Evolutionary conservation across 208 protist genomes (phyloP), one percentile per base, ranked within the genome.

Genomic region (Naegleria lovaniensis): DNA sequence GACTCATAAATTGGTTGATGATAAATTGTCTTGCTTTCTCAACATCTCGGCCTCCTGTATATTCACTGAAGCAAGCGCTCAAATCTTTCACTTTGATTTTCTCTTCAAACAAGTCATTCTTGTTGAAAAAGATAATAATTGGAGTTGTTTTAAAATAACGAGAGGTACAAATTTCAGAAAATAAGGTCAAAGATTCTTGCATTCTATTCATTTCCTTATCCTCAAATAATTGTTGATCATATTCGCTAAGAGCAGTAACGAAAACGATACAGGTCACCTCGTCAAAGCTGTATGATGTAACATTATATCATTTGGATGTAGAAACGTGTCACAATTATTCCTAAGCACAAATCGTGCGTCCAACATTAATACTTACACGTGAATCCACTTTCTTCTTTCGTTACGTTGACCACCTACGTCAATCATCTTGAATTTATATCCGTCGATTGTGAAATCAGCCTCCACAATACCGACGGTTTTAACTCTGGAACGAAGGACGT

Each of bases 51-150:
- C 91, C 91, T 58, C 58, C 91, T 33, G 33, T 87, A 51, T 92
- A 92, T 33, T 92, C 91, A 9, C 39, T 13, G 29, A 92, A 92
- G 38, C 51, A 94, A 9, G 91, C 48, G 38, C 38, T 92, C 22
- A 97, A 92, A 55, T 93, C 90, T 19, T 92, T 79, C 33, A 83
- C 93, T 51, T 90, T 59, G n/a, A 97, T 94, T 92, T 97, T 97
- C 83, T 96, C 90, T 55, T 88, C 83, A 89, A 97, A 97, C 0
- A 97, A 91, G 92, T 97, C 96, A 36, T 88, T 95, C 91, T 97
- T 97, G 92, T 97, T 97, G 25, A 97, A 90, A 90, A 97, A 97
- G 29, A 97, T 91, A 48, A 97, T 95, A 90, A 97, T 93, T 39
- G 94, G 92, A 6, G 94, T 96, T 19, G 92, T 89, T 38, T 90